Conservation (phyloP, 768 basidiomycete species). For the Serendipita sp. region DNA sequence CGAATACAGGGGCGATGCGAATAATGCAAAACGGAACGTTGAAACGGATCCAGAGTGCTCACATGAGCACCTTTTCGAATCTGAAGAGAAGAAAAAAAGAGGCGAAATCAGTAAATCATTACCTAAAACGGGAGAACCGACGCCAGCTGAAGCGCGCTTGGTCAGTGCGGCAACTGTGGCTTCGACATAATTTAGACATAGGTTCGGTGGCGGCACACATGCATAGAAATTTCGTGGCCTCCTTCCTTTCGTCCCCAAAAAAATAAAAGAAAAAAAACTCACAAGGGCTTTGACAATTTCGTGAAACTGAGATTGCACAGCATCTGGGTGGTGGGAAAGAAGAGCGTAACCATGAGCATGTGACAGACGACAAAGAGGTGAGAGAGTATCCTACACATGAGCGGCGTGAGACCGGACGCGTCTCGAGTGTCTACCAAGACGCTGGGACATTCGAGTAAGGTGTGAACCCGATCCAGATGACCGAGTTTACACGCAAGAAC, state of each 20-base stretch:
- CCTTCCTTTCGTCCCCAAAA: neutral
- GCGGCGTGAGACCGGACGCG: slow-evolving; percentile 1
- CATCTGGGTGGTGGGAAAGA: neutral
- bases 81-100: neutral
- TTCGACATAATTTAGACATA: neutral
- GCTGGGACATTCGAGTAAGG: slow-evolving; percentile 2
- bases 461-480: neutral
- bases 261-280: neutral
- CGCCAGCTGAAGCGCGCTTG: neutral
- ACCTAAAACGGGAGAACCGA: neutral
- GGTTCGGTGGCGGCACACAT: no score
- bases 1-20: neutral
- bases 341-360: neutral
- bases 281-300: neutral
- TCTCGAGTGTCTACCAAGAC: slow-evolving; percentile 3
- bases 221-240: neutral
- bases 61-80: neutral
- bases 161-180: neutral
- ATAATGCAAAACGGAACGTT: slow-evolving; percentile 1
- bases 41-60: neutral
- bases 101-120: neutral
- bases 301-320: neutral
- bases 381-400: neutral
- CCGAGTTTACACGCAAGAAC: neutral
- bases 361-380: neutral